These are phyloP conservation scores for Amanita rubescens DNA, from an alignment of 768 basidiomycete species.

Conservation along the genomic window DNA sequence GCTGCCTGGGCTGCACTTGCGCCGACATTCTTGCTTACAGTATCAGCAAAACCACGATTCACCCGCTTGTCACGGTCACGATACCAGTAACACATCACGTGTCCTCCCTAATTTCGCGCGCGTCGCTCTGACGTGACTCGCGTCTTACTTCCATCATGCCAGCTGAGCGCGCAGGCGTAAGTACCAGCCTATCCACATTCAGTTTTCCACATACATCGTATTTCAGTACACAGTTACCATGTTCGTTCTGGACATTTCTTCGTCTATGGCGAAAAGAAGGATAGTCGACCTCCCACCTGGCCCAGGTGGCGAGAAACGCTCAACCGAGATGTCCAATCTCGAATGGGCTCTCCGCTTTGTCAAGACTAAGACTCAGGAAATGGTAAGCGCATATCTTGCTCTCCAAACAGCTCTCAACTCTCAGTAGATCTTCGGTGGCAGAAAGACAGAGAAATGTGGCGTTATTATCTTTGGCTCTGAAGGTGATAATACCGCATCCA, in stretches of 20 bases:
- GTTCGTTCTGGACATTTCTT: conserved; percentile 85
- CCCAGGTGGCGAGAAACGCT: conserved; percentile 40
- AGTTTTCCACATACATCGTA: conserved; percentile 3
- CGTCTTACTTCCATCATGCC: conserved; percentile 44
- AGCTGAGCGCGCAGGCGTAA: conserved; percentile 62
- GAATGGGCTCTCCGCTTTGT: conserved; percentile 82
- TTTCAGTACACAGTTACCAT: conserved; percentile 76
- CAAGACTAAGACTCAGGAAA: conserved; percentile 86
- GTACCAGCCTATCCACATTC: conserved; percentile 27
- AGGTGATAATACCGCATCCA: conserved; percentile 29
- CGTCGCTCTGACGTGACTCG: conserved; percentile 18
- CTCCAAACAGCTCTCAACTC: conserved; percentile 1
- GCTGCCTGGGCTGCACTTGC: conserved; percentile 28
- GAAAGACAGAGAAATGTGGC: conserved; percentile 94
- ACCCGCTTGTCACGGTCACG: conserved; percentile 18
- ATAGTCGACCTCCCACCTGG: conserved; percentile 49
- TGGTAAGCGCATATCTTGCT: conserved; percentile 38
- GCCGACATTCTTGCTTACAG: conserved; percentile 25
- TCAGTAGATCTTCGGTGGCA: conserved; percentile 75
- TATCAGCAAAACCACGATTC: conserved; percentile 5
- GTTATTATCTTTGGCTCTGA: conserved; percentile 83
- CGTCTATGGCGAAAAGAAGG: conserved; percentile 69
- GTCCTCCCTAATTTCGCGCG: conserved; percentile 24
- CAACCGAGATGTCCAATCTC: conserved; percentile 65
- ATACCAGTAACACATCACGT: conserved; percentile 23